Conservation (phyloP, 768 basidiomycete genomes). For the Jaapia argillacea region DNA sequence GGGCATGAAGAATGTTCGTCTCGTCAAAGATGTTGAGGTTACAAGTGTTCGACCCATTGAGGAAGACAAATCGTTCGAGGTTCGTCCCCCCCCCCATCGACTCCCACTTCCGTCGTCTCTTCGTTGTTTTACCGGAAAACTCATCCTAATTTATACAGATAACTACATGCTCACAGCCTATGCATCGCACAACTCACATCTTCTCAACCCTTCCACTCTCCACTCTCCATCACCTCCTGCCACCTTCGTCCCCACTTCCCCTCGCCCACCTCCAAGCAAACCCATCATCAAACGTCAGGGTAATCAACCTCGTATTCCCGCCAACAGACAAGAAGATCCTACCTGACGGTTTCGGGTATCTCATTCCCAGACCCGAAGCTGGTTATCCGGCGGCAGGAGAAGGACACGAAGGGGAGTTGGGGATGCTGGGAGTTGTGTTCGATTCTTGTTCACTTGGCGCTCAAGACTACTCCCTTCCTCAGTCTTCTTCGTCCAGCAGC, state of each 20-base stretch:
- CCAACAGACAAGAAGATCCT: constrained; percentile 51
- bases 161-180: background rate
- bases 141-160: background rate
- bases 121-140: background rate
- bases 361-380: constrained; percentile 86
- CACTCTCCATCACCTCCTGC: background rate
- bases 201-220: background rate
- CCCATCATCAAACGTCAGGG: constrained; percentile 71
- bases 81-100: background rate
- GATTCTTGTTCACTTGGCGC: constrained; percentile 69
- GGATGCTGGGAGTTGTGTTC: constrained; percentile 81
- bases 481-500: too few species aligned
- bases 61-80: background rate
- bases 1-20: background rate
- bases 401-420: constrained; percentile 30
- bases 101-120: too few species aligned
- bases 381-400: constrained; percentile 44
- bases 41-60: background rate
- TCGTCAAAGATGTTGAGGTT: background rate
- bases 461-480: constrained; percentile 31
- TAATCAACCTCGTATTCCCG: constrained; percentile 82
- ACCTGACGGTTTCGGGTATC: constrained; percentile 88
- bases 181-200: background rate
- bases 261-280: constrained; percentile 66
- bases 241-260: background rate